Percentiles rank a stretch among this genome's conserved stretches.
Evolutionary conservation across 352 stramenopile species (phyloP).

Genomic region (Pythium pyrilobum): DNA sequence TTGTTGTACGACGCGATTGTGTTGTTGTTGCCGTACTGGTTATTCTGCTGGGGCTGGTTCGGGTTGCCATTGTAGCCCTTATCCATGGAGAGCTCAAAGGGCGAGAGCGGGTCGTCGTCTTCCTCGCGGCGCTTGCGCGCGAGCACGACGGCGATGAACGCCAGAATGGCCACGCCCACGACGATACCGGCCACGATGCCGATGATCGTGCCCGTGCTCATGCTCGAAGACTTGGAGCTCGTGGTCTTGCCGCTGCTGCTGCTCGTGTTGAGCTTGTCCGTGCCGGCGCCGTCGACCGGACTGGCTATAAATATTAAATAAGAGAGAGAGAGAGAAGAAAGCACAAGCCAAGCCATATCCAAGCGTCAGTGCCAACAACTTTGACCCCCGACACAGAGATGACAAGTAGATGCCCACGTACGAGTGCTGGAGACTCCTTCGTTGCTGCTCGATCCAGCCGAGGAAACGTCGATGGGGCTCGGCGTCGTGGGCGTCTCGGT

Average conservation of each 20-base stretch:
- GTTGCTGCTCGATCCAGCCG: constrained; percentile 1
- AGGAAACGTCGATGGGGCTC: background rate
- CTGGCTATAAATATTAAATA: background rate
- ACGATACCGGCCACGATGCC: constrained; percentile 69
- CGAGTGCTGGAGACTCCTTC: constrained; percentile 2
- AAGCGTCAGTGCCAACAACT: no score
- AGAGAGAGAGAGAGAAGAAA: background rate
- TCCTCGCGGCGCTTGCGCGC: constrained; percentile 48
- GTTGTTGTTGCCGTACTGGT: constrained; percentile 23
- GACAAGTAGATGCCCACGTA: no score
- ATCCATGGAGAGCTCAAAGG: constrained; percentile 83
- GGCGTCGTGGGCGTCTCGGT: background rate
- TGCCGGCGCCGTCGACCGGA: background rate
- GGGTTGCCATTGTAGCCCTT: constrained; percentile 52
- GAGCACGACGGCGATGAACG: constrained; percentile 47
- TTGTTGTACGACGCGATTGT: background rate
- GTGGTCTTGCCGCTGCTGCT: constrained; percentile 2
- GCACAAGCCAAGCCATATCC: no score
- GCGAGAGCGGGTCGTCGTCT: constrained; percentile 74
- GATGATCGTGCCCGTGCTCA: constrained; percentile 66
- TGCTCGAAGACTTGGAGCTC: constrained; percentile 29
- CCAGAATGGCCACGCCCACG: constrained; percentile 47
- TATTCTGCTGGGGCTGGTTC: constrained; percentile 17
- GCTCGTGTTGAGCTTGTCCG: constrained; percentile 9
- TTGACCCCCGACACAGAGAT: no score